Conservation (phyloP, 441 rosid genomes). For the Populus hybrid region DNA sequence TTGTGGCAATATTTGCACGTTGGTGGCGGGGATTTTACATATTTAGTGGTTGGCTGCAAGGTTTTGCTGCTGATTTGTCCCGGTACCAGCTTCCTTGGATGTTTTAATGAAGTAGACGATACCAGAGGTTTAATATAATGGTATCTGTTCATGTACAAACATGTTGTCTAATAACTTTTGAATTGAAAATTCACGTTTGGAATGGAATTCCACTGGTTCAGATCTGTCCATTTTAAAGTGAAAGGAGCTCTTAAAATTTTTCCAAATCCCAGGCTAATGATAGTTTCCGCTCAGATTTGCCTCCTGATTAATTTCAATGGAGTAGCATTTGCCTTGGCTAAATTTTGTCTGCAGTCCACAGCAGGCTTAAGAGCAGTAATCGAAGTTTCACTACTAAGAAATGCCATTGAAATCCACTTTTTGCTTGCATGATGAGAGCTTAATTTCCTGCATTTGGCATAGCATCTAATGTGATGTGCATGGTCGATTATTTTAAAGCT, state of each 20-base stretch:
- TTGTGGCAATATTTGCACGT: constrained; percentile 20
- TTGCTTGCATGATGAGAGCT: neutral
- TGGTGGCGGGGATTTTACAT: too few relatives aligned
- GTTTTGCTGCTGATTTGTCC: constrained; percentile 4
- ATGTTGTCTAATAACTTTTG: constrained; percentile 29
- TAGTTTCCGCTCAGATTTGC: neutral
- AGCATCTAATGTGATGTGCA: neutral
- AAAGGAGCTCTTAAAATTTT: neutral
- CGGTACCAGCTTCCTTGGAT: constrained; percentile 8
- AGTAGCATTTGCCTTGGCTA: neutral
- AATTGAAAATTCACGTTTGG: constrained; percentile 12
- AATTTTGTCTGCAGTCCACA: neutral
- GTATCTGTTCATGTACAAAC: constrained; percentile 34
- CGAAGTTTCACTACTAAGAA: neutral
- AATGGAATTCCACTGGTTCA: neutral
- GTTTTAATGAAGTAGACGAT: constrained; percentile 18
- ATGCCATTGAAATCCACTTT: neutral
- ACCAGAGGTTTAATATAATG: constrained; percentile 17
- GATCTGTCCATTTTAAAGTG: neutral
- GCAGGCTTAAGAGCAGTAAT: neutral
- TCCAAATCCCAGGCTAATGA: neutral
- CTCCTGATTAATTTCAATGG: neutral
- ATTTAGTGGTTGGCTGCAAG: constrained; percentile 9
- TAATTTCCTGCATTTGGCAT: neutral
- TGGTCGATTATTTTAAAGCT: neutral